Evolutionary conservation across 352 stramenopile genomes (phyloP), one percentile per base, ranked within the genome.

Genomic region (Peronosclerospora sorghi): DNA sequence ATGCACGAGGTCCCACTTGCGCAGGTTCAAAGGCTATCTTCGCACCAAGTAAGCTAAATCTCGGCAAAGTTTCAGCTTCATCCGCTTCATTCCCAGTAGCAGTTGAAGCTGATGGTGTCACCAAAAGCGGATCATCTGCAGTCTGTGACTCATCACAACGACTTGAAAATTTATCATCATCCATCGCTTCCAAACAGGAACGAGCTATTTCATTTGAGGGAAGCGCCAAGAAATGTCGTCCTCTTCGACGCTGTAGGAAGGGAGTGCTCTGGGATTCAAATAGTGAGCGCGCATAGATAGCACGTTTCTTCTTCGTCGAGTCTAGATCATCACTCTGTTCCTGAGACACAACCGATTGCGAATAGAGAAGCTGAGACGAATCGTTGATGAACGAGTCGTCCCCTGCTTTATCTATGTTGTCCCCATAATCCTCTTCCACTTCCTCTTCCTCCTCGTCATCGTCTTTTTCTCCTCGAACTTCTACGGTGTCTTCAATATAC

Each of bases 351-450:
- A 60, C 39, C 13, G 57, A 68, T 50, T 71, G 74, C 5, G 77
- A 87, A 50, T 83, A 89, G n/a, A 86, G 32, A 26, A 89, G 44
- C 47, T 90, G 78, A 2, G 78, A 87, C 1, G 74, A 85, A 60
- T 90, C 67, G 39, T 90, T 79, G 39, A 90, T 90, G 29, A 90
- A 90, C 21, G 74, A 83, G 18, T 75, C 54, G 35, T 87, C 74
- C 1, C 62, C 48, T 13, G 59, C 67, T 35, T 81, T 53, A 38
- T 58, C 49, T 15, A 68, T 60, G 45, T 73, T 55, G 21, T 86
- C 69, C 58, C 45, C 21, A 88, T 54, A n/a, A n/a, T n/a, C n/a
- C n/a, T n/a, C n/a, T n/a, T n/a, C n/a, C n/a, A n/a, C n/a, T n/a
- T 86, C 70, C 9, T 80, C 72, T 14, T 82, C 69, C 8, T 75